These are phyloP conservation scores for Taphrina communis DNA, from an alignment of 1,139 yeast genomes.

Conservation along the genomic window DNA sequence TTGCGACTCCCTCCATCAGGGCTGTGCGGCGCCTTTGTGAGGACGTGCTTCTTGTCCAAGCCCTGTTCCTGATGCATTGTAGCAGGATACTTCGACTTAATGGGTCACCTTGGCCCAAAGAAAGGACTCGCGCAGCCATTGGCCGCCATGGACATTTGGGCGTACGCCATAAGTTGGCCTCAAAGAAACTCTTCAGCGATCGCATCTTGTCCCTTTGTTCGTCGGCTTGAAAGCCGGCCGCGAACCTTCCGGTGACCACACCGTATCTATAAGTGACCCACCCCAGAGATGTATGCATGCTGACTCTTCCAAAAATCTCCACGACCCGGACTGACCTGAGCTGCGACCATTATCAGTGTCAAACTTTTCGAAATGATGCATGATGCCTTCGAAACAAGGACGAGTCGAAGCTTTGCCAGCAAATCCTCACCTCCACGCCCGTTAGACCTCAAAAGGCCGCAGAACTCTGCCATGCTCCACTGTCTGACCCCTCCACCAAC, in stretches of 20 bases:
- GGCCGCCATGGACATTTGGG: background rate
- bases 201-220: too few relatives aligned
- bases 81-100: background rate
- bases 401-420: conserved; percentile 6
- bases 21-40: too few relatives aligned
- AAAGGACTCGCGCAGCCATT: background rate
- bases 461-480: background rate
- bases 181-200: background rate
- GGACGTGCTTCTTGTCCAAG: too few relatives aligned
- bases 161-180: background rate
- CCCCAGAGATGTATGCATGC: too few relatives aligned
- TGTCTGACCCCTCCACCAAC: conserved; percentile 17
- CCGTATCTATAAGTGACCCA: too few relatives aligned
- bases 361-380: background rate
- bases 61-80: background rate
- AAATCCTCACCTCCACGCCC: conserved; percentile 15
- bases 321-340: background rate
- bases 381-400: conserved; percentile 2
- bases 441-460: background rate
- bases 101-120: background rate
- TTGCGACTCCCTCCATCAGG: too few relatives aligned
- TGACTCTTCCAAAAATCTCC: too few relatives aligned
- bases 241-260: too few relatives aligned
- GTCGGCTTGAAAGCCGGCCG: too few relatives aligned
- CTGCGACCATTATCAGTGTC: background rate